A percentile compares a stretch with the other conserved stretches of the same genome.
Evolutionary conservation across 805 yeast genomes (phyloP).

Genomic region (Candida broadrunensis): DNA sequence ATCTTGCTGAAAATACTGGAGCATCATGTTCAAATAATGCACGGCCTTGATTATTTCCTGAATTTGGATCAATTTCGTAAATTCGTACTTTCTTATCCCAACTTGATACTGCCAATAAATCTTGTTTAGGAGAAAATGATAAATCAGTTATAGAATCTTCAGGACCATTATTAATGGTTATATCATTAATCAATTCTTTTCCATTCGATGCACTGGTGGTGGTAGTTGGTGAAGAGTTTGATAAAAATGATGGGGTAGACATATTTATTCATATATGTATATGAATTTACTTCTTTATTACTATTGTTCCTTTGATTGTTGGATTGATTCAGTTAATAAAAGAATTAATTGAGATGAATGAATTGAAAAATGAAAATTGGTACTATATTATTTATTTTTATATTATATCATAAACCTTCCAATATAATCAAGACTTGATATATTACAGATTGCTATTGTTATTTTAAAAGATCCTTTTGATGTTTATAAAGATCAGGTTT

Average conservation of each 20-base stretch:
- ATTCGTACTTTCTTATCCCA: constrained; percentile 96
- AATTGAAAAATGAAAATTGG: too few relatives aligned
- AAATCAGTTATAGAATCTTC: constrained; percentile 86
- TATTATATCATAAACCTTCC: too few relatives aligned
- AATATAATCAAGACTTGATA: too few relatives aligned
- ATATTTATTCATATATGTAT: too few relatives aligned
- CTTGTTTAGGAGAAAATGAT: constrained; percentile 83
- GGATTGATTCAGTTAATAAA: too few relatives aligned
- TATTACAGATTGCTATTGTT: too few relatives aligned
- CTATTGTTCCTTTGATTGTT: too few relatives aligned
- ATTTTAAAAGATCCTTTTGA: too few relatives aligned
- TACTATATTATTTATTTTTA: too few relatives aligned
- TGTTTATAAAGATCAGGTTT: too few relatives aligned
- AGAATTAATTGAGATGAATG: too few relatives aligned
- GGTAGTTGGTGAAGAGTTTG: constrained; percentile 14
- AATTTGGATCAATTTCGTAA: constrained; percentile 72
- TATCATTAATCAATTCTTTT: constrained; percentile 67
- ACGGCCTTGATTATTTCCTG: constrained; percentile 81
- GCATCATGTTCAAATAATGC: constrained; percentile 88
- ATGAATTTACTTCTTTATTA: background rate
- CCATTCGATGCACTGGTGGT: constrained; percentile 43
- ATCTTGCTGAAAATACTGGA: constrained; percentile 78
- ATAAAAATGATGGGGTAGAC: constrained; percentile 43
- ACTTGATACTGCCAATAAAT: constrained; percentile 74
- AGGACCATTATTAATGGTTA: constrained; percentile 74